Percentiles rank a stretch among this genome's conserved stretches.
These are phyloP conservation scores for Anthracocystis walkeri DNA, from an alignment of 1,284 basidiomycete species.

Conservation along the genomic window DNA sequence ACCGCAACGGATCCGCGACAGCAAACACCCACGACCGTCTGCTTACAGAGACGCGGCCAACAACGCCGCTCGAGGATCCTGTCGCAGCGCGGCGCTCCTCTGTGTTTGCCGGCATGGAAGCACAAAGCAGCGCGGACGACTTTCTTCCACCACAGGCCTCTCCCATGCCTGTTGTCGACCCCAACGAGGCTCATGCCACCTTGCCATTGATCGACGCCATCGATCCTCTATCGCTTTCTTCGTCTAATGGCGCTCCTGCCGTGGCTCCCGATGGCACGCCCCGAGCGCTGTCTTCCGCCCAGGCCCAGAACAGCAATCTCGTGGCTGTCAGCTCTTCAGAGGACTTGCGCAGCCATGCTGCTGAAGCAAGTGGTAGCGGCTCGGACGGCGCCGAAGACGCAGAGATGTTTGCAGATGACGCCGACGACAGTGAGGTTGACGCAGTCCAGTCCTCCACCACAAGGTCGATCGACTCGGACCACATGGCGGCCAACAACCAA, in stretches of 20 bases:
- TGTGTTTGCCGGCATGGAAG: constrained; percentile 40
- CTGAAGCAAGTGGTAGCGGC: constrained; percentile 60
- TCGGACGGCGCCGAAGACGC: constrained; percentile 65
- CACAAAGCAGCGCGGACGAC: constrained; percentile 40
- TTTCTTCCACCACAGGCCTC: constrained; percentile 39
- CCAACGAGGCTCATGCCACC: constrained; percentile 16
- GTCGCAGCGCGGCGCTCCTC: constrained; percentile 39
- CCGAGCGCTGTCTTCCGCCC: constrained; percentile 25
- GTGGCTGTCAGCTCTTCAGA: constrained; percentile 51
- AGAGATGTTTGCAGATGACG: constrained; percentile 64
- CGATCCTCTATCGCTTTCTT: constrained; percentile 35
- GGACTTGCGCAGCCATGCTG: constrained; percentile 44
- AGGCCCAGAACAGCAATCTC: constrained; percentile 12
- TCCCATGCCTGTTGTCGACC: constrained; percentile 40
- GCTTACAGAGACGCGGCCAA: constrained; percentile 43
- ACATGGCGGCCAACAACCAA: constrained; percentile 9
- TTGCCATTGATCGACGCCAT: constrained; percentile 48
- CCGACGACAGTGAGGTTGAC: constrained; percentile 51
- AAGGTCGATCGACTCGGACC: constrained; percentile 32
- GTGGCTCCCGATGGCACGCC: constrained; percentile 41
- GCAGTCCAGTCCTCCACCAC: constrained; percentile 17
- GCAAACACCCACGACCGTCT: constrained; percentile 13
- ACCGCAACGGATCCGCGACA: neutral
- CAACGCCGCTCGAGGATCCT: constrained; percentile 47
- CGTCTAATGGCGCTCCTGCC: constrained; percentile 21